Evolutionary conservation across 129 eudicot genomes (phyloP).

Genomic region (Arctium lappa): DNA sequence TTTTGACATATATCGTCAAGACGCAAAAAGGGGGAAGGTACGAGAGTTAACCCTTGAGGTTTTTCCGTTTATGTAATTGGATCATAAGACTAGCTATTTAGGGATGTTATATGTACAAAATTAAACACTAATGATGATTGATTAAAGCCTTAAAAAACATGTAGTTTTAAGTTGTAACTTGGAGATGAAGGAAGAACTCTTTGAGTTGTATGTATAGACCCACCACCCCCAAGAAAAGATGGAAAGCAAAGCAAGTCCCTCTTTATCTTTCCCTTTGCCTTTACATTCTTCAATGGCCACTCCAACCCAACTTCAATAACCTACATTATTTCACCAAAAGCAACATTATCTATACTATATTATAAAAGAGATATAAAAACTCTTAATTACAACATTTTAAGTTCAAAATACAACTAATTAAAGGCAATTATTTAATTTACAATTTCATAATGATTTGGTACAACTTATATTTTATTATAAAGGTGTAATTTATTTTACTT

Average conservation of each 20-base stretch:
- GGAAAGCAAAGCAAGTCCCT: slow-evolving; percentile 23
- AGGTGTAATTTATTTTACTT: too few relatives aligned
- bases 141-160: slow-evolving; percentile 2
- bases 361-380: too few relatives aligned
- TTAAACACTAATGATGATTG: slow-evolving; percentile 8
- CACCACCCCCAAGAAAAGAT: slow-evolving; percentile 19
- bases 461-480: too few relatives aligned
- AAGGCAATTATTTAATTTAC: too few relatives aligned
- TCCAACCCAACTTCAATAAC: not conserved
- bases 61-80: not conserved
- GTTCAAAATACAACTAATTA: too few relatives aligned
- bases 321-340: not conserved
- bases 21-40: not conserved
- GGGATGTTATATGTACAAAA: slow-evolving; percentile 21
- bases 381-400: too few relatives aligned
- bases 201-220: slow-evolving; percentile 28
- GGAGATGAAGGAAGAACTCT: slow-evolving; percentile 28
- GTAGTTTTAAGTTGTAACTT: slow-evolving; percentile 14
- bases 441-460: too few relatives aligned
- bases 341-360: too few relatives aligned
- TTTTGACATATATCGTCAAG: not conserved
- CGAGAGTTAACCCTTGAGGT: not conserved
- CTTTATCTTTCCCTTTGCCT: slow-evolving; percentile 25
- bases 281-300: slow-evolving; percentile 27
- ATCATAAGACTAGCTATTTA: slow-evolving; percentile 3